Evolutionary conservation across 768 basidiomycete genomes (phyloP), one percentile per base, ranked within the genome.

Genomic region (Serpula lacrymans): DNA sequence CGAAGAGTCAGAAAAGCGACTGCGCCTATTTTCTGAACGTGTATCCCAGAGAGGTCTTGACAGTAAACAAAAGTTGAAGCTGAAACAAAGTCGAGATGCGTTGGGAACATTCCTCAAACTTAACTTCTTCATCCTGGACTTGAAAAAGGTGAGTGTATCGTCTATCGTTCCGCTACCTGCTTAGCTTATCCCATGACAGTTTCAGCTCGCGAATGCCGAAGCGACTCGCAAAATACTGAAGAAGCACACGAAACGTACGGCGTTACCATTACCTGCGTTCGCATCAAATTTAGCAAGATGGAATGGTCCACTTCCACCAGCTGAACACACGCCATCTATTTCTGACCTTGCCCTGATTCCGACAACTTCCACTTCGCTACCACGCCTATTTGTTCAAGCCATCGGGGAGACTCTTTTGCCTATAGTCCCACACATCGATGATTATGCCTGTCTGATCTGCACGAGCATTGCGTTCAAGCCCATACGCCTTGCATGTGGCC

Each of bases 161-260:
- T 11, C 34, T 17, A n/a, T 20, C 4, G 0, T 10, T 11, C 34
- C 14, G 3, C 11, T 36, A 1, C 23, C 35, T 27, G 8, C 20
- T 17, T 11, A 18, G 43, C 18, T 34, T 25, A 17, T 48, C 24
- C 26, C 29, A 10, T 14, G n/a, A 13, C 25, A 87, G 85, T 89
- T 92, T 55, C 84, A 91, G 53, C 56, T 74, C 27, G 91, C 88
- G 6, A 95, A 90, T 54, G 73, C 83, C 6, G 91, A 95, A 60
- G 93, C 92, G 2, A 87, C 84, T 2, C 79, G 91, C 25, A 96
- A 96, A 65, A 92, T 92, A 44, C 75, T 95, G 37, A 95, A 95
- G 72, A 96, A 96, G 57, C 93, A 94, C 55, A 75, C 88, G 21
- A 95, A 95, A 57, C 81, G 89, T 3, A 95, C 92, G 0, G 80